Evolutionary conservation across 2,329 filamentous ascomycete genomes (phyloP).

Genomic region (Trichophyton verrucosum): DNA sequence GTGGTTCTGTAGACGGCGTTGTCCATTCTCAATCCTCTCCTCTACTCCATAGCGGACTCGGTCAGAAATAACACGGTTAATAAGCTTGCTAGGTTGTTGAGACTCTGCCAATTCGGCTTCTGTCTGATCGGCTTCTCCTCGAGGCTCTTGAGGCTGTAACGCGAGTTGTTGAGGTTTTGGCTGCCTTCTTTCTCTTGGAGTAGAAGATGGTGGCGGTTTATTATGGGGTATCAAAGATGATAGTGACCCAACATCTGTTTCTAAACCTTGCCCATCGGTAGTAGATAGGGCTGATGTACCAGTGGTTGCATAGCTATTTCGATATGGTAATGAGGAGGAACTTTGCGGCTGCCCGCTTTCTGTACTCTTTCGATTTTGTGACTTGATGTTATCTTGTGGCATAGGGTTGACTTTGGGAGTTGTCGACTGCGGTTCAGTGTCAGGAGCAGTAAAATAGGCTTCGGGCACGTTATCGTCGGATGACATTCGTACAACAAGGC

Average conservation of each 20-base stretch:
- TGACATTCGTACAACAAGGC: conserved; percentile 6
- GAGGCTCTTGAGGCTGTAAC: conserved; percentile 25
- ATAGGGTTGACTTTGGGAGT: neutral
- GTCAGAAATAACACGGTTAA: conserved; percentile 18
- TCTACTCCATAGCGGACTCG: conserved; percentile 34
- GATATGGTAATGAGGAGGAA: neutral
- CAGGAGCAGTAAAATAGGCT: conserved; percentile 8
- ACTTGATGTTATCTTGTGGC: neutral
- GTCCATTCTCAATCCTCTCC: conserved; percentile 31
- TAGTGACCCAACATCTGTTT: conserved; percentile 2
- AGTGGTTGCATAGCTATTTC: neutral
- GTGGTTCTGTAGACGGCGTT: conserved; percentile 29
- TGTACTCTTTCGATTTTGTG: neutral
- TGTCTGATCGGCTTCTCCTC: conserved; percentile 9
- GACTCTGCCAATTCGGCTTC: neutral
- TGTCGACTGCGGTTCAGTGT: neutral
- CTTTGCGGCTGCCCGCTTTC: neutral
- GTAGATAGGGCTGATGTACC: neutral
- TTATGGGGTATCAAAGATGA: conserved; percentile 21
- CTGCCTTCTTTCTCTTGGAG: conserved; percentile 10
- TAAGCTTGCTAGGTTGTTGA: conserved; percentile 14
- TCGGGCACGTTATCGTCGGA: conserved; percentile 7
- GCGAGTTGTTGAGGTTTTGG: conserved; percentile 7
- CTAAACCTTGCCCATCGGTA: neutral
- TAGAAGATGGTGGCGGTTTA: conserved; percentile 5